Evolutionary conservation across 179 eudicot genomes (phyloP), one percentile per base, ranked within the genome.

Genomic region (Drosera spatulata): DNA sequence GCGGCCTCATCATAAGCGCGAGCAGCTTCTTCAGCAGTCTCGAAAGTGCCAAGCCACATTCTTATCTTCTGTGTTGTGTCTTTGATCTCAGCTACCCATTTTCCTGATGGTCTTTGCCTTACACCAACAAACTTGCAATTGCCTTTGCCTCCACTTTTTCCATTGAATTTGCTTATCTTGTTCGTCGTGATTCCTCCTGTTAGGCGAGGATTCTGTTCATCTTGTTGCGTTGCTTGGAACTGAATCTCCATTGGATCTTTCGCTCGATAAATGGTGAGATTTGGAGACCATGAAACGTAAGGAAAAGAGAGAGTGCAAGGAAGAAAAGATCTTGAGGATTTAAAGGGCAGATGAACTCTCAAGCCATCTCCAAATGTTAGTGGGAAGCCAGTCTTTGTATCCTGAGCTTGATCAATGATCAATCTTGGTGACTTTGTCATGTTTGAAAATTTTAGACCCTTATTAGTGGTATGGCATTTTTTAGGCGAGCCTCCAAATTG

Each of bases 51-150:
- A 33, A 88, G 91, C 96, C 96, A 88, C 95, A 88, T 85, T 61
- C 96, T 69, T 11, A 88, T 88, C 79, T 88, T 88, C 65, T 88
- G 95, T 2, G 96, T 83, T 3, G 96, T 85, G 77, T 86, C 88
- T 68, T 88, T 88, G 63, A 88, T 88, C 77, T 88, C 96, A 0
- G 96, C 96, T 6, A 88, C 94, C 96, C 96, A 88, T 78, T 85
- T 86, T 38, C 96, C 96, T 7, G 95, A 86, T 10, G 96, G 95
- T 70, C 96, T 86, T 70, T 88, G 96, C 69, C 96, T 80, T 33
- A 88, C 96, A n/a, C 96, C 96, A 12, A 88, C 82, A 74, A 81
- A 88, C 60, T 86, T 88, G 73, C 64, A 77, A 58, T 52, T 66
- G 44, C 70, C 76, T 58, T 57, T 22, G 33, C 33, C 33, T 22